phyloP scores from a whole-genome alignment of 176 grass and related monocot species.

The Zizania latifolia region DNA sequence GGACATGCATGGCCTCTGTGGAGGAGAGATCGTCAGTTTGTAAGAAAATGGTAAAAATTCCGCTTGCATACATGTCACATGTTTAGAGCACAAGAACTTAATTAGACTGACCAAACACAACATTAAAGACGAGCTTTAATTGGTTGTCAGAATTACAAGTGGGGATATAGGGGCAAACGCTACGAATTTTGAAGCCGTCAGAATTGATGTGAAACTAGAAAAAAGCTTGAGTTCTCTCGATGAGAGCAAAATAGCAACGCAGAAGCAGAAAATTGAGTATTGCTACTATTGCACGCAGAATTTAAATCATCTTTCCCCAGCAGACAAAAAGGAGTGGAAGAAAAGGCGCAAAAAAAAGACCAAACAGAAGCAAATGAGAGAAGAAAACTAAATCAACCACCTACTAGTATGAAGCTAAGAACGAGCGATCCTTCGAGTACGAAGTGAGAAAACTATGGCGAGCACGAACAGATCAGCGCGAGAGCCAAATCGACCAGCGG shows the following conservation, averaged over 20 bases:
- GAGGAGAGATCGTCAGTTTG: slow-evolving; percentile 25
- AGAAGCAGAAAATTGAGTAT: background rate
- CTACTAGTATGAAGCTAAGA: background rate
- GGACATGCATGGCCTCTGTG: slow-evolving; percentile 48
- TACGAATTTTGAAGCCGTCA: background rate
- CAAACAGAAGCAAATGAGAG: background rate
- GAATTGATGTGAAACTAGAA: too few relatives aligned
- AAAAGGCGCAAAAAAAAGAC: background rate
- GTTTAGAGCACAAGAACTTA: background rate
- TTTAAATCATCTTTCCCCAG: background rate
- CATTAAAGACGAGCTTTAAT: slow-evolving; percentile 15
- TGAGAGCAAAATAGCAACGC: too few relatives aligned
- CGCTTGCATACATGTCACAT: slow-evolving; percentile 17
- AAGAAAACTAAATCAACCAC: background rate
- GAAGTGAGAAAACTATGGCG: too few relatives aligned
- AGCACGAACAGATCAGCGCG: slow-evolving; percentile 15
- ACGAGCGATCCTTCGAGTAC: background rate
- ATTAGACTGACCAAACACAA: slow-evolving; percentile 25
- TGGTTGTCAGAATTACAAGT: background rate
- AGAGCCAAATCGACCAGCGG: background rate
- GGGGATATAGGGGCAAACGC: too few relatives aligned
- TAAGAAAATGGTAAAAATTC: slow-evolving; percentile 32
- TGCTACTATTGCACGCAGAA: background rate
- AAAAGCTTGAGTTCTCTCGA: too few relatives aligned
- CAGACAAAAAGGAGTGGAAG: background rate